Conservation (phyloP, 2,329 filamentous ascomycete species). For the Colletotrichum orchidophilum region DNA sequence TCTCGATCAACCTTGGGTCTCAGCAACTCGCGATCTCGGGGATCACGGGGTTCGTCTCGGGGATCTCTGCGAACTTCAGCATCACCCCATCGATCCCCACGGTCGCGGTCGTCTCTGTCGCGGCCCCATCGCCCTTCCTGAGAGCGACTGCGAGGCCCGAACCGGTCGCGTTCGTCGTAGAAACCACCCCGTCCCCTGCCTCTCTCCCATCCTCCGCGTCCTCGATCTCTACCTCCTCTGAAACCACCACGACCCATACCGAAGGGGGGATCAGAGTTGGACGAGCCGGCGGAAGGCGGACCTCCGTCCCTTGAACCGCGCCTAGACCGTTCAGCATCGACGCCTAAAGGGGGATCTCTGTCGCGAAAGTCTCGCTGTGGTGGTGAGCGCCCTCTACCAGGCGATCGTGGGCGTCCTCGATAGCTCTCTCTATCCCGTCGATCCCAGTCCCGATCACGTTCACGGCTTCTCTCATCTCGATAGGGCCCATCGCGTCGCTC, state of each 20-base stretch:
- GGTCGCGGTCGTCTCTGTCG: constrained; percentile 65
- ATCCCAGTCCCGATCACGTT: constrained; percentile 65
- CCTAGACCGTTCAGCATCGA: constrained; percentile 74
- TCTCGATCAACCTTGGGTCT: constrained; percentile 61
- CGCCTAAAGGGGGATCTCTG: constrained; percentile 65
- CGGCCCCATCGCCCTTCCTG: constrained; percentile 69
- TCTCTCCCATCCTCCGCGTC: constrained; percentile 64
- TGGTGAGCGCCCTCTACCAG: constrained; percentile 71
- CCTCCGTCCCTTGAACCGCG: constrained; percentile 76
- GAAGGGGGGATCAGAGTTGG: constrained; percentile 73
- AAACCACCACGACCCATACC: constrained; percentile 64
- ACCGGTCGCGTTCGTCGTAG: constrained; percentile 66
- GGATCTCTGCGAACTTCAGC: constrained; percentile 52
- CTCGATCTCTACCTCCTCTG: constrained; percentile 56
- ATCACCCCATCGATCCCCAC: constrained; percentile 53
- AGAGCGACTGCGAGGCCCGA: constrained; percentile 71
- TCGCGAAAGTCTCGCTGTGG: constrained; percentile 69
- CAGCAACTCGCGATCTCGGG: constrained; percentile 54
- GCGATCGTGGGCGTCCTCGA: constrained; percentile 69
- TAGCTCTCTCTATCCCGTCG: constrained; percentile 58
- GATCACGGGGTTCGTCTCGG: constrained; percentile 57
- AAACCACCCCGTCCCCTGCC: constrained; percentile 57
- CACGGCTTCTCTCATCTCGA: constrained; percentile 67
- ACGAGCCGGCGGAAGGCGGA: constrained; percentile 75
- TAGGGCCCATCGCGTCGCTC: constrained; percentile 56